Base-by-base conservation (phyloP, 208 protist species). In the Sergeia podlipaevii region DNA sequence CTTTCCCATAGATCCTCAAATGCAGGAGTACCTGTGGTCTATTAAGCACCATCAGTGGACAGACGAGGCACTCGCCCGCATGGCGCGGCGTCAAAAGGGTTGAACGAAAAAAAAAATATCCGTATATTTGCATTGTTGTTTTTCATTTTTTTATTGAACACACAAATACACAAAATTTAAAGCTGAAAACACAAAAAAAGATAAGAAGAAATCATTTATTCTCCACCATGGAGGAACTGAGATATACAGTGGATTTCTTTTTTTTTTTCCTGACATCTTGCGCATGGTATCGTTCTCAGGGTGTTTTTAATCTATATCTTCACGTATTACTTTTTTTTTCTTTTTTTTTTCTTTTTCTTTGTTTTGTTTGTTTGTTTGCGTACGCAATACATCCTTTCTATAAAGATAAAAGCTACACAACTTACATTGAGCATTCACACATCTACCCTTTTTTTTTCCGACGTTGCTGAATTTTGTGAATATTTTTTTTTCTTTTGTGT, bases 21-120 rank as follows among this genome's bases (percentile, higher is more conserved):
- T 79, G 28, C 78, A 85, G 62, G 60, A 79, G 34, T 86, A 81
- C 36, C 29, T 86, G 5, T 86, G 71, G 73, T 67, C 67, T 4
- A 52, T 75, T 13, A 49, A 47, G 11, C 47, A 72, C 28, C 74
- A 87, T 38, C 42, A 73, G 48, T 80, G 70, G 62, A 70, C 60
- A 8, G 75, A 87, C 37, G 48, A 46, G 15, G 48, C 60, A 10
- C 51, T 85, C 17, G 34, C 67, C 28, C 43, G 59, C 15, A 21
- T 74, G 5, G 73, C 77, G 4, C 58, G 60, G 8, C 58, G 73
- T 3, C 28, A 45, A 4, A 67, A 61, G 34, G 45, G 41, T 36
- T 55, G 27, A 7, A 52, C 53, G 26, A 39, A 57, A 47, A 23
- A 23, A 17, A 64, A 18, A 17, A 20, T 21, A 17, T 39, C 56